Evolutionary conservation across 2,329 filamentous ascomycete species (phyloP), one percentile per base, ranked within the genome.

Genomic region (Thermothelomyces thermophilus): DNA sequence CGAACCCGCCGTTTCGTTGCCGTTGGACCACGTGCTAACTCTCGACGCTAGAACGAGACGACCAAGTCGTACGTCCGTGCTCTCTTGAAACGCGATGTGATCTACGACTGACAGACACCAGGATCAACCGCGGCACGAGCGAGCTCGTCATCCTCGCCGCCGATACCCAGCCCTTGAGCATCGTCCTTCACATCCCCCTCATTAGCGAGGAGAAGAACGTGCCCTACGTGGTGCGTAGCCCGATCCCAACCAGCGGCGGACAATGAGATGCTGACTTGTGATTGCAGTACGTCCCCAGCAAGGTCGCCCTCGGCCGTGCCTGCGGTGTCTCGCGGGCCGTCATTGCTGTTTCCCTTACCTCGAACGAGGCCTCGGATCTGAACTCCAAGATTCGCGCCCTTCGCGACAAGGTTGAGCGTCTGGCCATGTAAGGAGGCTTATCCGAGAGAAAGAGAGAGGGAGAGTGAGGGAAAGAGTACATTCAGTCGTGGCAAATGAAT

Each of bases 401-500:
- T 65, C 94, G 91, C 77, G 87, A 94, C 72, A 94, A 95, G 82
- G 87, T 97, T 49, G 91, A 97, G 79, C 82, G 90, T 63, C 79
- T 96, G 60, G 90, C 91, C 76, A 95, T 96, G 73, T 96, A 84
- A 60, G 34, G 47, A 46, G 31, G 13, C 37, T 8, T 41, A 22
- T 16, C 33, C 13, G 14, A 2, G 24, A n/a, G 34, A 41, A 41
- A 20, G 28, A 33, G 17, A 30, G 40, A n/a, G n/a, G n/a, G n/a
- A n/a, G n/a, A n/a, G n/a, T n/a, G n/a, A n/a, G n/a, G n/a, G n/a
- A n/a, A n/a, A n/a, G n/a, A n/a, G n/a, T n/a, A n/a, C n/a, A n/a
- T n/a, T n/a, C 17, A 17, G 19, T 34, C 34, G 2, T 22, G 44
- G n/a, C n/a, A n/a, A n/a, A n/a, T n/a, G n/a, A n/a, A n/a, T n/a